These are phyloP conservation scores for Eutrema japonicum DNA, from an alignment of 345 rosid genomes.

Conservation along the genomic window DNA sequence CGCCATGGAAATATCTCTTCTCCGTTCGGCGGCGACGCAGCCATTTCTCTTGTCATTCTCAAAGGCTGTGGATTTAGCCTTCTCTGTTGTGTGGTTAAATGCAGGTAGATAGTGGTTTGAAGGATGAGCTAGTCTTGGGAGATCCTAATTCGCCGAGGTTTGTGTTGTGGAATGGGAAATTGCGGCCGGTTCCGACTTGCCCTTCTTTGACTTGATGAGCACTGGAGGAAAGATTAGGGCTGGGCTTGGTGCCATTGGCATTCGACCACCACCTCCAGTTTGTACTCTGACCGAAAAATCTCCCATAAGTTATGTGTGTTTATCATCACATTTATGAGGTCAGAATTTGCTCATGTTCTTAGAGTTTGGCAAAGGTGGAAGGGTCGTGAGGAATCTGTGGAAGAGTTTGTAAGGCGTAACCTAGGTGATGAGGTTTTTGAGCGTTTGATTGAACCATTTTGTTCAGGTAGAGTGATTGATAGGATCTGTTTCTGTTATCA, in stretches of 20 bases:
- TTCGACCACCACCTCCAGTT: slow-evolving; percentile 84
- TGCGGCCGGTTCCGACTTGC: slow-evolving; percentile 83
- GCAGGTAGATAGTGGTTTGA: slow-evolving; percentile 80
- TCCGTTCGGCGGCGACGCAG: slow-evolving; percentile 45
- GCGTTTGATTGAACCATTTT: slow-evolving; percentile 85
- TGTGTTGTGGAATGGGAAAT: slow-evolving; percentile 76
- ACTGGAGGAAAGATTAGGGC: slow-evolving; percentile 79
- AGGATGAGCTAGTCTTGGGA: slow-evolving; percentile 78
- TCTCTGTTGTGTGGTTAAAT: slow-evolving; percentile 20
- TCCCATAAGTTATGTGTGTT: not conserved
- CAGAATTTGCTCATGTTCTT: slow-evolving; percentile 49
- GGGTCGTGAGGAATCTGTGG: slow-evolving; percentile 95
- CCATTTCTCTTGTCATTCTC: slow-evolving; percentile 39
- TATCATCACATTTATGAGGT: not conserved
- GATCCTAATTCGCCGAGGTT: slow-evolving; percentile 83
- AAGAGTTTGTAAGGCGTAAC: slow-evolving; percentile 92
- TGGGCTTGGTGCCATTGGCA: slow-evolving; percentile 78
- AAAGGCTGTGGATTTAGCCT: no score
- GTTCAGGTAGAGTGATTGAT: slow-evolving; percentile 59
- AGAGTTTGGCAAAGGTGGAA: slow-evolving; percentile 77
- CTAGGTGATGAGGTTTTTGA: slow-evolving; percentile 88
- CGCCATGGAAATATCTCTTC: slow-evolving; percentile 51
- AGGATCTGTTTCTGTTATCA: no score
- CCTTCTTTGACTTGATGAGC: slow-evolving; percentile 78
- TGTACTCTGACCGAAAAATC: slow-evolving; percentile 43